These are phyloP conservation scores for Orbilia ellipsospora DNA, from an alignment of 2,329 filamentous ascomycete genomes.

Conservation along the genomic window DNA sequence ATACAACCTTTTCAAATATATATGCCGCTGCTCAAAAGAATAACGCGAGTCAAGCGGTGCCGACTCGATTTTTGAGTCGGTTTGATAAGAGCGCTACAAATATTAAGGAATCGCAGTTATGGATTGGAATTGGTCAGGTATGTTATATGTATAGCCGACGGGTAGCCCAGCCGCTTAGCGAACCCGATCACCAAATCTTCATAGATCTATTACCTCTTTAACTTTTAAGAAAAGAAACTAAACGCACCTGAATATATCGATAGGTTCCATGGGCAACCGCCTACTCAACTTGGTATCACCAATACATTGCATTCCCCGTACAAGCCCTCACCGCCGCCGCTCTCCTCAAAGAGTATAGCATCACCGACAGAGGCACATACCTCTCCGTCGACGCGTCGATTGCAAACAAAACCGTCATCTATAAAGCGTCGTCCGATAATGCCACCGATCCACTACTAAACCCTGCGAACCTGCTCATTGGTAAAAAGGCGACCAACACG, in stretches of 20 bases:
- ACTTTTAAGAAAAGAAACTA: neutral
- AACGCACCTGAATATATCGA: neutral
- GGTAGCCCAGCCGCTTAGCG: too few species aligned
- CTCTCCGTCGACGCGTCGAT: conserved; percentile 62
- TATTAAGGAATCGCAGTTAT: conserved; percentile 66
- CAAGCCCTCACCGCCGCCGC: conserved; percentile 65
- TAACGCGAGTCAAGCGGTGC: conserved; percentile 61
- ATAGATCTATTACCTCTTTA: too few species aligned
- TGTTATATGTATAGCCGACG: neutral
- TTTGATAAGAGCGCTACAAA: conserved; percentile 67
- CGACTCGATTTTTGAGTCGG: conserved; percentile 63
- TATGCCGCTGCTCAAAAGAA: conserved; percentile 61
- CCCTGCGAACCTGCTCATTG: conserved; percentile 64
- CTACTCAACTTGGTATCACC: conserved; percentile 66
- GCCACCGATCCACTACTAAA: conserved; percentile 63
- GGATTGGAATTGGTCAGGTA: conserved; percentile 65
- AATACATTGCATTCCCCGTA: conserved; percentile 65
- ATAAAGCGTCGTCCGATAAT: conserved; percentile 62
- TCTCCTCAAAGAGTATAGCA: conserved; percentile 64
- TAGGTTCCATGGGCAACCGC: conserved; percentile 65
- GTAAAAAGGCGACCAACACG: conserved; percentile 61
- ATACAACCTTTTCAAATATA: conserved; percentile 62
- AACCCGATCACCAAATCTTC: too few species aligned
- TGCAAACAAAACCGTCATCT: conserved; percentile 61
- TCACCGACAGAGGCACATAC: conserved; percentile 66